A percentile compares a stretch with the other conserved stretches of the same genome.
These are phyloP conservation scores for Colletotrichum sp. DNA, from an alignment of 2,329 filamentous ascomycete genomes.

Conservation along the genomic window DNA sequence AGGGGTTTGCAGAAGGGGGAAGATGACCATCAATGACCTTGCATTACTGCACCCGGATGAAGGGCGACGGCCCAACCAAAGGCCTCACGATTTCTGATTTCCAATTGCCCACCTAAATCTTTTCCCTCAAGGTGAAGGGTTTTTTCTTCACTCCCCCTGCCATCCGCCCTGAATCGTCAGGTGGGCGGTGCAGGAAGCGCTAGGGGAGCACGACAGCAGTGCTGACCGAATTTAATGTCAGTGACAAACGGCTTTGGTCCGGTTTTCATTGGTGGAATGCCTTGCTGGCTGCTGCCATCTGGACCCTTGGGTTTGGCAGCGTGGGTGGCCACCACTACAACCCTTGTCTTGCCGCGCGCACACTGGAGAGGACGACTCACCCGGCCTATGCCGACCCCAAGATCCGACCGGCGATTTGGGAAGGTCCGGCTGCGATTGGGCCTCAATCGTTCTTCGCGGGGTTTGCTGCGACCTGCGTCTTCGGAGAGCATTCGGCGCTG, in stretches of 20 bases:
- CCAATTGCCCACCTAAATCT: neutral
- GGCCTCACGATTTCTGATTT: neutral
- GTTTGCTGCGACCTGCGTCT: neutral
- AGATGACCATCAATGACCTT: neutral
- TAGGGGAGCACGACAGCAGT: neutral
- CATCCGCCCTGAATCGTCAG: neutral
- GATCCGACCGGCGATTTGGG: neutral
- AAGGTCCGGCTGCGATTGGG: neutral
- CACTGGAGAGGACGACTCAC: neutral
- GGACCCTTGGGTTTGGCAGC: neutral
- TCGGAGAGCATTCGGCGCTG: constrained; percentile 3
- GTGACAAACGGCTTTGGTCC: constrained; percentile 8
- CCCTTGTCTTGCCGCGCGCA: neutral
- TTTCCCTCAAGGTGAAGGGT: neutral
- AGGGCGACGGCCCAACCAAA: constrained; percentile 3
- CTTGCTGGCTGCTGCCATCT: neutral
- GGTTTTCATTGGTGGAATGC: neutral
- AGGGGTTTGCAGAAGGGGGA: neutral
- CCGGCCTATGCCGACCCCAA: neutral
- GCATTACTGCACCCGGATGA: neutral
- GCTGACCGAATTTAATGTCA: constrained; percentile 5
- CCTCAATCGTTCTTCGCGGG: neutral
- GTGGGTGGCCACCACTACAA: neutral
- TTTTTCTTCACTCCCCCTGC: neutral
- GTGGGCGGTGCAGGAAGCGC: neutral